Conservation (phyloP, 1,284 basidiomycete species). For the Sparassis latifolia region DNA sequence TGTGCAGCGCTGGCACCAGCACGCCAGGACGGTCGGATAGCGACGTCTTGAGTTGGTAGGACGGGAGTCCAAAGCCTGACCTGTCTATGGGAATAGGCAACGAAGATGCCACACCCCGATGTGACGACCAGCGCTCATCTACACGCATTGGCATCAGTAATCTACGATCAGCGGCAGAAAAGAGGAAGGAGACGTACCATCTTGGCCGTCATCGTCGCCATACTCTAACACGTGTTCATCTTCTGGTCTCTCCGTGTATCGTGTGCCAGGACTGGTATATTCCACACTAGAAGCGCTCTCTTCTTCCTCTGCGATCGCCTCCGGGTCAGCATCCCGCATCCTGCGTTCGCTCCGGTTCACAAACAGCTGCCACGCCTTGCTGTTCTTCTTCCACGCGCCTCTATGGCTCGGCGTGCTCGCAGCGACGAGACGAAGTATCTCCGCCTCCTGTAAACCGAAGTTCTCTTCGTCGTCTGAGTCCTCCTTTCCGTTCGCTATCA, state of each 20-base stretch:
- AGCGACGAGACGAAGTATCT: constrained; percentile 55
- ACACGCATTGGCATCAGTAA: not conserved
- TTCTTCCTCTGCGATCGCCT: constrained; percentile 43
- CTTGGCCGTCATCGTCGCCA: constrained; percentile 12
- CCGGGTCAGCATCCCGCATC: constrained; percentile 24
- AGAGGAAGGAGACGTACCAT: constrained; percentile 6
- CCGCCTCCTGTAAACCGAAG: constrained; percentile 42
- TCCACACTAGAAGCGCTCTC: constrained; percentile 10
- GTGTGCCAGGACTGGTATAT: constrained; percentile 2
- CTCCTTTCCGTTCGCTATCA: not conserved
- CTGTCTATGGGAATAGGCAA: constrained; percentile 52
- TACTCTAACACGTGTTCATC: constrained; percentile 8
- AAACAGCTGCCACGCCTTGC: constrained; percentile 59
- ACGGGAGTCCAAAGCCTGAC: constrained; percentile 36
- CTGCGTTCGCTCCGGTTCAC: constrained; percentile 36
- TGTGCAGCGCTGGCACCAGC: constrained; percentile 21
- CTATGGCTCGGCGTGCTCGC: constrained; percentile 66
- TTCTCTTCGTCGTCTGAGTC: constrained; percentile 4
- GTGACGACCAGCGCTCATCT: constrained; percentile 11
- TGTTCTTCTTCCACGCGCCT: constrained; percentile 57
- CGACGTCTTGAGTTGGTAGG: constrained; percentile 48
- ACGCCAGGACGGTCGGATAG: constrained; percentile 31
- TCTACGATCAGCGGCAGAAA: too few species aligned
- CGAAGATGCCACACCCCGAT: constrained; percentile 31
- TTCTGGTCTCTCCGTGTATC: not conserved